Base-by-base conservation (phyloP, 202 grass and related monocot genomes). In the Digitaria exilis region DNA sequence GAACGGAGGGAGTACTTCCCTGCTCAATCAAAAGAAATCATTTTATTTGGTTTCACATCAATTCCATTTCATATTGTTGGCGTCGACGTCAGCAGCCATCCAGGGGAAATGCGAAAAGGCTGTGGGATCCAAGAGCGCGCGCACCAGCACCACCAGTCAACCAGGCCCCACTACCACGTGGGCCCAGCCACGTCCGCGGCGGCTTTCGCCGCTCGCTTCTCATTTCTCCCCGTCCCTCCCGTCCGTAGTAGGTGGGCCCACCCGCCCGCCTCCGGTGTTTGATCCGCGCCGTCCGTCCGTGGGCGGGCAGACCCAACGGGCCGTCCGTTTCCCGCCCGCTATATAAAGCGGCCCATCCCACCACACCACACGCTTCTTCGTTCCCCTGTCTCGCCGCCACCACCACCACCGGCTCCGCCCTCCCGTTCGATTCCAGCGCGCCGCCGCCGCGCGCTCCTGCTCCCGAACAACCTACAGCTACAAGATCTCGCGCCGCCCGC, bases 211-310 rank as follows among this genome's bases (percentile, higher is more conserved):
- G 72, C 25, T 63, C 7, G 30, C 61, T 60, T 75, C 29, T 70
- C 82, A 49, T 29, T 45, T 82, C 72, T 82, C 88, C 59, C 30
- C 83, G 83, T 82, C 83, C 60, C 18, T 12, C 11, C 64, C 63
- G 73, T 89, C 64, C 88, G 42, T 18, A 14, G 21, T 3, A 0
- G n/a, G 42, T 58, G 31, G 62, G 50, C 9, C 31, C n/a, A n/a
- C n/a, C 55, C n/a, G 7, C 17, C 26, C 26, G 39, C 59, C 59
- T 35, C 14, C 43, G 26, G 60, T 29, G 39, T 81, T 50, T 49
- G 69, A 86, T 90, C 88, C 0, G 7, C 49, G 60, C 84, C 79
- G 88, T 90, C 65, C 88, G 43, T 65, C n/a, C n/a, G n/a, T 18
- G 55, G 62, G 37, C 82, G 35, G 12, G 10, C n/a, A 4, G 9